phyloP scores from a whole-genome alignment of 768 basidiomycete species.

The Pleurotus citrinopileatus region DNA sequence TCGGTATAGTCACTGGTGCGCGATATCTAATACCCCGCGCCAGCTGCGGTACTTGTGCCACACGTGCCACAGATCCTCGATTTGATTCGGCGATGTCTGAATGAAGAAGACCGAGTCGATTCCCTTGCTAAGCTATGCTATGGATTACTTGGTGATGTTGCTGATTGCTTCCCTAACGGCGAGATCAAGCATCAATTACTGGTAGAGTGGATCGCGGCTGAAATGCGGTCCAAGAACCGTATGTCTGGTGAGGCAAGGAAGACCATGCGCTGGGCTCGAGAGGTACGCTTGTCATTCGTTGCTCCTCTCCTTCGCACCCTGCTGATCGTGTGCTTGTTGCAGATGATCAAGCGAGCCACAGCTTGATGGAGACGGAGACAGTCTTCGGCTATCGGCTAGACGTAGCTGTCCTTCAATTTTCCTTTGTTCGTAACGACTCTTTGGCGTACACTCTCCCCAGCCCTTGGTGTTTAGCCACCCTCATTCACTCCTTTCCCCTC shows the following conservation, averaged over 20 bases:
- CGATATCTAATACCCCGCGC: slow-evolving; percentile 8
- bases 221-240: slow-evolving; percentile 72
- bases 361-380: slow-evolving; percentile 15
- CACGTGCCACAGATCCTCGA: slow-evolving; percentile 77
- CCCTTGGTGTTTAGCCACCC: neutral
- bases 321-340: slow-evolving; percentile 7
- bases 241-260: slow-evolving; percentile 79
- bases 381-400: neutral
- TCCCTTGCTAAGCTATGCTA: slow-evolving; percentile 68
- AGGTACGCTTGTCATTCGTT: slow-evolving; percentile 48
- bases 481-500: neutral
- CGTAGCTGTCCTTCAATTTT: slow-evolving; percentile 12
- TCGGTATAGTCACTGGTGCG: neutral
- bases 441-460: slow-evolving; percentile 20
- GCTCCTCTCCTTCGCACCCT: neutral
- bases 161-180: slow-evolving; percentile 80
- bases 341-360: slow-evolving; percentile 83
- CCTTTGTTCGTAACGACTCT: slow-evolving; percentile 22
- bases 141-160: slow-evolving; percentile 91
- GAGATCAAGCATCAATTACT: slow-evolving; percentile 79
- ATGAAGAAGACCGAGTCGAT: slow-evolving; percentile 85
- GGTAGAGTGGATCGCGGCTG: slow-evolving; percentile 72
- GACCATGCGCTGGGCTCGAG: slow-evolving; percentile 90
- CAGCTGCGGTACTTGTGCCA: slow-evolving; percentile 57
- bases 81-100: slow-evolving; percentile 71